These are phyloP conservation scores for Gautieria morchelliformis DNA, from an alignment of 768 basidiomycete species.

Conservation along the genomic window DNA sequence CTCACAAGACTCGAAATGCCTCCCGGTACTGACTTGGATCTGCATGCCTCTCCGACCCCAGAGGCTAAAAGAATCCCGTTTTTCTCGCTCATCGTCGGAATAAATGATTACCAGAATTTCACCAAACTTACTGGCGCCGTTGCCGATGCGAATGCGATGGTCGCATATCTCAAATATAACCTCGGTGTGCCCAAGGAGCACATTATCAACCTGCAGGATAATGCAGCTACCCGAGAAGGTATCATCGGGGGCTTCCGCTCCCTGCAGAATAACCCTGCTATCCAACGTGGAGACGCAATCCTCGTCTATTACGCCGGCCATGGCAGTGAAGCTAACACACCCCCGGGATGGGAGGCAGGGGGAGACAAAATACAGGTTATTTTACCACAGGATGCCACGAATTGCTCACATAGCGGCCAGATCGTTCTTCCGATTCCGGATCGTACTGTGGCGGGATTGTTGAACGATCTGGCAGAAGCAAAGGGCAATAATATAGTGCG, in stretches of 20 bases:
- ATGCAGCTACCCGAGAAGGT: slow-evolving; percentile 25
- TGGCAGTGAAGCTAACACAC: slow-evolving; percentile 27
- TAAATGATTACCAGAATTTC: slow-evolving; percentile 27
- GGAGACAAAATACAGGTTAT: slow-evolving; percentile 25
- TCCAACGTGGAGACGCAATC: slow-evolving; percentile 20
- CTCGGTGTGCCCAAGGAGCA: slow-evolving; percentile 24
- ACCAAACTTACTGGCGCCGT: slow-evolving; percentile 26
- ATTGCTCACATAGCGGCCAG: neutral
- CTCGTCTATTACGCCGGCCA: slow-evolving; percentile 39
- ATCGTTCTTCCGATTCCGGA: slow-evolving; percentile 26
- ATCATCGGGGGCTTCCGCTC: slow-evolving; percentile 25
- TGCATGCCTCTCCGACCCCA: too few relatives aligned
- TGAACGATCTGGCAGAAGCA: slow-evolving; percentile 27
- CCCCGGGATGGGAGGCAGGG: slow-evolving; percentile 21
- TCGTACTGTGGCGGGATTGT: slow-evolving; percentile 28
- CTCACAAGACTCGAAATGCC: too few relatives aligned
- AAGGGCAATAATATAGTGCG: slow-evolving; percentile 38
- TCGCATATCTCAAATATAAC: slow-evolving; percentile 21
- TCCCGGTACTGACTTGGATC: too few relatives aligned
- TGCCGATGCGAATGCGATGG: slow-evolving; percentile 31
- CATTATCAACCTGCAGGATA: slow-evolving; percentile 30
- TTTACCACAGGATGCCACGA: slow-evolving; percentile 24
- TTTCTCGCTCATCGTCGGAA: slow-evolving; percentile 29
- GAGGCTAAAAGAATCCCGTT: too few relatives aligned
- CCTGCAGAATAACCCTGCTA: slow-evolving; percentile 10